Evolutionary conservation across 805 yeast genomes (phyloP).

Genomic region (Candida sphagnicola): DNA sequence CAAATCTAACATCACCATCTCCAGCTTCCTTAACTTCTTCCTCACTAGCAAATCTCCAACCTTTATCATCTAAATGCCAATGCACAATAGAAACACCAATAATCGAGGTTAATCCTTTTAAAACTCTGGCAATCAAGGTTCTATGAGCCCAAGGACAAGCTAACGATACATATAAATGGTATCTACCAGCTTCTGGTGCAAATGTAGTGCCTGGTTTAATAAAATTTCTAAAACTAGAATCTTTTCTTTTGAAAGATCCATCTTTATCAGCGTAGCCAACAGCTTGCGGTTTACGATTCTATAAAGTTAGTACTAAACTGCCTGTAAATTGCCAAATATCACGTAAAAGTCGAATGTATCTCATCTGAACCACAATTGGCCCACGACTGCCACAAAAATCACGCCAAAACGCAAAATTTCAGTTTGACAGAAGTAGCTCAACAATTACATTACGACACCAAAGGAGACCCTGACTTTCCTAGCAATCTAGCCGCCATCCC

Average conservation of each 20-base stretch:
- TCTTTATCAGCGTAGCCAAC: conserved; percentile 11
- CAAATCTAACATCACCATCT: conserved; percentile 46
- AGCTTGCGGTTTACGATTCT: neutral
- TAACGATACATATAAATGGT: conserved; percentile 79
- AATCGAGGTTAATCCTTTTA: conserved; percentile 63
- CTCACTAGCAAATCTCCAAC: conserved; percentile 76
- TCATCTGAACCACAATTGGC: no score
- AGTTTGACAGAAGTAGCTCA: no score
- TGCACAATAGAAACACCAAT: conserved; percentile 78
- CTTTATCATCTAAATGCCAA: conserved; percentile 83
- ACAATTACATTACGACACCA: no score
- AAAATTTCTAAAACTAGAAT: conserved; percentile 53
- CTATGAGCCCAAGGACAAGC: conserved; percentile 99
- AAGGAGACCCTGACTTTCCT: no score
- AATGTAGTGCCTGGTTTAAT: conserved; percentile 60
- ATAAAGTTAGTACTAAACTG: neutral
- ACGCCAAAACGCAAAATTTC: no score
- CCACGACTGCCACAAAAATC: no score
- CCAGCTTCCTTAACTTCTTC: conserved; percentile 23
- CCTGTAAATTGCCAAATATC: neutral
- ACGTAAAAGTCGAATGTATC: no score
- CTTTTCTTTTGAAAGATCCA: conserved; percentile 21
- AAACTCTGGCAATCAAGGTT: conserved; percentile 62
- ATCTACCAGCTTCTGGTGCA: conserved; percentile 73
- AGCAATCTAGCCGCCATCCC: no score